These are phyloP conservation scores for Strobilomyces dryophilus DNA, from an alignment of 768 basidiomycete genomes.

Conservation along the genomic window DNA sequence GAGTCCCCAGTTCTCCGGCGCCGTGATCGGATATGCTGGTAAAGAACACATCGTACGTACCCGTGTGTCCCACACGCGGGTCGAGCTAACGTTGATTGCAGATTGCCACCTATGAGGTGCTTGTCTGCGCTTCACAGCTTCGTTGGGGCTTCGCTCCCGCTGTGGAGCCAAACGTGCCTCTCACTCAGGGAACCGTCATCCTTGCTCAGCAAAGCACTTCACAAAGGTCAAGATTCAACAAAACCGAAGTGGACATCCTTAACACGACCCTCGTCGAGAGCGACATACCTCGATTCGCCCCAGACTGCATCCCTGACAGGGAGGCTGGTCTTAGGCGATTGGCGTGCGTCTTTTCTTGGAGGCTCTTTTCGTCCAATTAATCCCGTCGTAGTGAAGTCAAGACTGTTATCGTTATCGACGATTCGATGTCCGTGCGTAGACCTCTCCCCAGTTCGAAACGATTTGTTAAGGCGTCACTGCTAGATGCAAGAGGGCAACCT, in stretches of 20 bases:
- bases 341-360: constrained; percentile 21
- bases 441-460: neutral
- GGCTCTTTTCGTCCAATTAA: constrained; percentile 1
- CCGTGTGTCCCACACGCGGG: neutral
- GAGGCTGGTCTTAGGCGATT: constrained; percentile 21
- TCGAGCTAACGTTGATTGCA: constrained; percentile 6
- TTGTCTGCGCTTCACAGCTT: constrained; percentile 11
- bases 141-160: constrained; percentile 29
- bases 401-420: constrained; percentile 39
- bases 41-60: constrained; percentile 30
- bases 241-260: constrained; percentile 15
- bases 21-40: constrained; percentile 31
- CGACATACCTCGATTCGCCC: constrained; percentile 28
- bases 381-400: constrained; percentile 32
- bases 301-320: constrained; percentile 13
- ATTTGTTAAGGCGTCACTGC: neutral
- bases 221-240: neutral
- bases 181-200: constrained; percentile 28
- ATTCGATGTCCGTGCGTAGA: constrained; percentile 35
- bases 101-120: constrained; percentile 33
- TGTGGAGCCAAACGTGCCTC: constrained; percentile 4
- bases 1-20: constrained; percentile 30
- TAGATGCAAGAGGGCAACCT: constrained; percentile 39
- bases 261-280: constrained; percentile 26
- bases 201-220: constrained; percentile 22